A percentile compares a stretch with the other conserved stretches of the same genome.
These are phyloP conservation scores for Amanita thiersii DNA, from an alignment of 768 basidiomycete genomes.

Conservation along the genomic window DNA sequence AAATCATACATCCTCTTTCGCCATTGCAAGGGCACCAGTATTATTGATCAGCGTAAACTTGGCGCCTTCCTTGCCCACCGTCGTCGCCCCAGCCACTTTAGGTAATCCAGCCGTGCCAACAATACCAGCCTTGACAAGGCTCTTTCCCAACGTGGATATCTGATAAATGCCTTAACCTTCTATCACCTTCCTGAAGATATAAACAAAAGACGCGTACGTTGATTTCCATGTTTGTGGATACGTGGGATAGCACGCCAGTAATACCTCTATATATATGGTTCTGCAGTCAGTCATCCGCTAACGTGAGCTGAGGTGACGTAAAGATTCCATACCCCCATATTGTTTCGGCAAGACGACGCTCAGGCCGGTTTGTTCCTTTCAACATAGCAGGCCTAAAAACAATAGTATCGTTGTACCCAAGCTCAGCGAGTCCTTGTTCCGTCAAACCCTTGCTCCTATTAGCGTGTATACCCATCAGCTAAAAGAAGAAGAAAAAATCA, in stretches of 20 bases:
- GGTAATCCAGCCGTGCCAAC: constrained; percentile 46
- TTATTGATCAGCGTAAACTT: constrained; percentile 53
- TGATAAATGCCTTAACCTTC: constrained; percentile 17
- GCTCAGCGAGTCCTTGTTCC: constrained; percentile 53
- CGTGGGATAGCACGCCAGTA: constrained; percentile 25
- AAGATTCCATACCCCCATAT: constrained; percentile 29
- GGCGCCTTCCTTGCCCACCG: constrained; percentile 26
- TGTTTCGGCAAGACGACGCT: constrained; percentile 31
- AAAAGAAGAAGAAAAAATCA: neutral
- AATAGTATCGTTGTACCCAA: constrained; percentile 68
- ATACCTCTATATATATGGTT: constrained; percentile 14
- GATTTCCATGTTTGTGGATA: constrained; percentile 34
- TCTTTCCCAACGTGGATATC: constrained; percentile 45
- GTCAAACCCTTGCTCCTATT: constrained; percentile 69
- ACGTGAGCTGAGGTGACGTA: neutral
- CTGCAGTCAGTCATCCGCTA: constrained; percentile 16
- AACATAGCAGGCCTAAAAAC: constrained; percentile 60
- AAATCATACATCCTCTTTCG: constrained; percentile 16
- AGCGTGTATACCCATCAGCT: neutral
- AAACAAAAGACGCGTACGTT: constrained; percentile 23
- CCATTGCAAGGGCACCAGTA: constrained; percentile 37
- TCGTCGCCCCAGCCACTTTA: constrained; percentile 29
- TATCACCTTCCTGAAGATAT: neutral
- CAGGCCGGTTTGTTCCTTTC: constrained; percentile 34
- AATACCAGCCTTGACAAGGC: constrained; percentile 44